A percentile compares a stretch with the other conserved stretches of the same genome.
Evolutionary conservation across 2,329 filamentous ascomycete genomes (phyloP).

Genomic region (Alternaria hordeiaustralica): DNA sequence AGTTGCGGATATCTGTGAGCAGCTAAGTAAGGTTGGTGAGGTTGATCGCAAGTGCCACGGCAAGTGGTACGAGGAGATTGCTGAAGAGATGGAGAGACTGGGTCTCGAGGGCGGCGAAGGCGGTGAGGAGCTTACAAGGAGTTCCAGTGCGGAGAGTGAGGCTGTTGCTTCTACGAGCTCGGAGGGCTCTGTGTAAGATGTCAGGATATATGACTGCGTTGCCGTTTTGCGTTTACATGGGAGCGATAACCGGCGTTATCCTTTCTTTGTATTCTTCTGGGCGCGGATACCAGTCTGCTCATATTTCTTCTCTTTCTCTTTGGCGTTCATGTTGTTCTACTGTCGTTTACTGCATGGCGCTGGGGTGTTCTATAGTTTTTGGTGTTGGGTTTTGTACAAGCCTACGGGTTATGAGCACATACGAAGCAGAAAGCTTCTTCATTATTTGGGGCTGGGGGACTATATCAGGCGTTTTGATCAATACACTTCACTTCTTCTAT

Average conservation of each 20-base stretch:
- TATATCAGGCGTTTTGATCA: background rate
- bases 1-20: constrained; percentile 72
- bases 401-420: background rate
- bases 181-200: background rate
- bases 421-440: background rate
- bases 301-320: background rate
- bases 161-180: constrained; percentile 7
- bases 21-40: constrained; percentile 67
- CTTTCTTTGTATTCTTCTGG: background rate
- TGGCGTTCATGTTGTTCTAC: background rate
- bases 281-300: background rate
- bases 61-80: constrained; percentile 73
- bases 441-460: background rate
- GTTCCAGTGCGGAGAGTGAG: constrained; percentile 32
- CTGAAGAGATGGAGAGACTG: constrained; percentile 58
- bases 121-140: constrained; percentile 35
- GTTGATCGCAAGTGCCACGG: constrained; percentile 74
- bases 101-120: constrained; percentile 42
- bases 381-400: background rate
- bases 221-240: background rate
- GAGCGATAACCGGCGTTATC: constrained; percentile 1
- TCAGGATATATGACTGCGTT: background rate
- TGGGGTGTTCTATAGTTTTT: constrained; percentile 1
- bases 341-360: constrained; percentile 11
- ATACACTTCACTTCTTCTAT: background rate